Base-by-base conservation (phyloP, 2,329 filamentous ascomycete species). In the Elsinoe perseae region DNA sequence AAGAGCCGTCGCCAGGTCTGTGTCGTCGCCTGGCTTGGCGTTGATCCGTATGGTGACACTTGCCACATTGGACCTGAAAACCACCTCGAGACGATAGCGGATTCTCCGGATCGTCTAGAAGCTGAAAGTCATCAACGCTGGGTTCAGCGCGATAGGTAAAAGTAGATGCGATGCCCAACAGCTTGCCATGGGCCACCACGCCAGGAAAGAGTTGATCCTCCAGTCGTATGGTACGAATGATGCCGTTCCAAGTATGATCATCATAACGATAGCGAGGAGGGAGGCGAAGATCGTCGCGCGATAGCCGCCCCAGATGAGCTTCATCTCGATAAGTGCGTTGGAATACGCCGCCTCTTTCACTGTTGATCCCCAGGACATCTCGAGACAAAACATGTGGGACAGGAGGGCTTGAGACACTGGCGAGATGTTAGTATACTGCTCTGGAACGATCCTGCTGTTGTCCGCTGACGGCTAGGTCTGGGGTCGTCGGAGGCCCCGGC, bases 241-340 rank as follows among this genome's bases (percentile, higher is more conserved):
- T 1, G 53, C 68, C 75, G 87, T 86, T 60, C 70, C 77, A 12
- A 70, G 70, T 55, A 86, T 80, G 59, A 78, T 79, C 16, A 80
- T 43, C 30, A 80, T 66, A 1, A 80, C 75, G 14, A 68, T 73
- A 57, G 66, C 67, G 32, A 64, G 63, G 43, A 77, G 67, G 64
- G 75, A 76, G 60, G 76, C 70, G 14, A 73, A 6, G 60, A 86
- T 80, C 42, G 81, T 65, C 8, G 36, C 38, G 63, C 63, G 4
- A 14, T 52, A 52, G 5, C 48, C 48, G 7, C 48, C 30, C 48
- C 48, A 52, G 30, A 52, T 52, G 18, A 52, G 30, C 25, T 52
- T 28, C 2, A 52, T 4, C 48, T 52, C 48, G 16, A 52, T 52
- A 27, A 70, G 87, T 85, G 50, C 77, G 81, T 52, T 21, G 62